Conservation (phyloP, 306 rosid genomes). For the Fragaria nilgerrensis region DNA sequence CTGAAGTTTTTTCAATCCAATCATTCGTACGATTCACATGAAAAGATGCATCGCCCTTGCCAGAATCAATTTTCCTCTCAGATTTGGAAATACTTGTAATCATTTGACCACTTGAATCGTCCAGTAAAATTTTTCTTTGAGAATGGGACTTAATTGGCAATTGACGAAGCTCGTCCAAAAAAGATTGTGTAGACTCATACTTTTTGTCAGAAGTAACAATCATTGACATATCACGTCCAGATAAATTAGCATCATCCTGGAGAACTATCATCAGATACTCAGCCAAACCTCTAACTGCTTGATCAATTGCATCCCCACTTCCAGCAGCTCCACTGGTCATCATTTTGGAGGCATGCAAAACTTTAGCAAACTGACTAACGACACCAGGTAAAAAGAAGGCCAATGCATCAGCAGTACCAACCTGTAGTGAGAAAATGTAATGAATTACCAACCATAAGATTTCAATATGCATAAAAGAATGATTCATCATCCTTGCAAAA, state of each 20-base stretch:
- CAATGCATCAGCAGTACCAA: constrained; percentile 83
- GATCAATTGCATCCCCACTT: constrained; percentile 69
- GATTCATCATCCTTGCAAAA: background rate
- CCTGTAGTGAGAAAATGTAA: constrained; percentile 36
- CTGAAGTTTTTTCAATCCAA: constrained; percentile 73
- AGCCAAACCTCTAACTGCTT: constrained; percentile 76
- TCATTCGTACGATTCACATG: constrained; percentile 69
- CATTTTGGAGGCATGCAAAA: constrained; percentile 66
- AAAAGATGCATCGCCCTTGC: constrained; percentile 50
- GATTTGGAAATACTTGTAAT: constrained; percentile 28
- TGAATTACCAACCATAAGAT: background rate
- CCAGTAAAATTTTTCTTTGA: constrained; percentile 35
- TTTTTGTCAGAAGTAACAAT: constrained; percentile 35
- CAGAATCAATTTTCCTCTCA: constrained; percentile 40
- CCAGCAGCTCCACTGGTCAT: constrained; percentile 92
- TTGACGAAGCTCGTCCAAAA: constrained; percentile 75
- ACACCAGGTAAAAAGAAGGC: constrained; percentile 96
- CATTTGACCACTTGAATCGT: constrained; percentile 38
- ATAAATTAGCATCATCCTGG: constrained; percentile 58
- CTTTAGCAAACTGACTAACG: constrained; percentile 82
- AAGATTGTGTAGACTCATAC: constrained; percentile 41
- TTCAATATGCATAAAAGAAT: background rate
- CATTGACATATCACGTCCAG: constrained; percentile 32
- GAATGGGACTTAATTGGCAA: constrained; percentile 53
- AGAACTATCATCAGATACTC: constrained; percentile 93